Percentiles rank a stretch among this genome's conserved stretches.
These are phyloP conservation scores for Pseudogymnoascus sp. DNA, from an alignment of 2,329 filamentous ascomycete genomes.

Conservation along the genomic window DNA sequence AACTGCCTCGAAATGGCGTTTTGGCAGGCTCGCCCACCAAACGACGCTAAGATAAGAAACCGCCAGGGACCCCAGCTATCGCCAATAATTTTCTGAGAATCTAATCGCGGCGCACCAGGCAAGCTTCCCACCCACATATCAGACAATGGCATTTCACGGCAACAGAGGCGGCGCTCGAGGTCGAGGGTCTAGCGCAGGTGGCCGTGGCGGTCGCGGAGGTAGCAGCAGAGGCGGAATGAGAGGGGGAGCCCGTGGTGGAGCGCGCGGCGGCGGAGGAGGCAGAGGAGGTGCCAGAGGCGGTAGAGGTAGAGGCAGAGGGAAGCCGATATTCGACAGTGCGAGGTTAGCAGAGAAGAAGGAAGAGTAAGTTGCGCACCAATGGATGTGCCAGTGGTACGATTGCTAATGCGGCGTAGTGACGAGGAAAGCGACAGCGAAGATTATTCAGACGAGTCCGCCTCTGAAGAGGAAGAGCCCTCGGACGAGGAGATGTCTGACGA, in stretches of 20 bases:
- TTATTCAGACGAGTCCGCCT: slow-evolving; percentile 32
- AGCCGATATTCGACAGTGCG: slow-evolving; percentile 38
- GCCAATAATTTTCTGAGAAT: slow-evolving; percentile 12
- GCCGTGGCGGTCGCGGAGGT: slow-evolving; percentile 23
- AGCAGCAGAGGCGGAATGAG: slow-evolving; percentile 21
- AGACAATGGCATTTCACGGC: slow-evolving; percentile 18
- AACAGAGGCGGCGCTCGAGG: slow-evolving; percentile 21
- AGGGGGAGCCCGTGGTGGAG: slow-evolving; percentile 23
- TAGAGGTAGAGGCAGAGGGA: slow-evolving; percentile 27
- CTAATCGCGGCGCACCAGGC: not conserved
- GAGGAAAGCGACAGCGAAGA: slow-evolving; percentile 25
- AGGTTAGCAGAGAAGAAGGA: slow-evolving; percentile 41
- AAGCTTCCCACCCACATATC: slow-evolving; percentile 3
- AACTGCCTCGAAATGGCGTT: not conserved
- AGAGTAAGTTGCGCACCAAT: slow-evolving; percentile 19
- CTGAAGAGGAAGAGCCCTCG: slow-evolving; percentile 35
- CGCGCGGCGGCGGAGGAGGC: slow-evolving; percentile 28
- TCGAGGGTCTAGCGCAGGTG: slow-evolving; percentile 17
- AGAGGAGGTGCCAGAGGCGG: slow-evolving; percentile 23
- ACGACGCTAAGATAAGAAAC: slow-evolving; percentile 4
- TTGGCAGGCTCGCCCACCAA: not conserved
- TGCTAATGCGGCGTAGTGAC: slow-evolving; percentile 18
- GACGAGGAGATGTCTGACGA: slow-evolving; percentile 38
- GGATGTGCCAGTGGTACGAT: slow-evolving; percentile 2
- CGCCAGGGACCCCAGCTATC: slow-evolving; percentile 7